phyloP scores from a whole-genome alignment of 306 rosid genomes.

The Rosa rugosa region DNA sequence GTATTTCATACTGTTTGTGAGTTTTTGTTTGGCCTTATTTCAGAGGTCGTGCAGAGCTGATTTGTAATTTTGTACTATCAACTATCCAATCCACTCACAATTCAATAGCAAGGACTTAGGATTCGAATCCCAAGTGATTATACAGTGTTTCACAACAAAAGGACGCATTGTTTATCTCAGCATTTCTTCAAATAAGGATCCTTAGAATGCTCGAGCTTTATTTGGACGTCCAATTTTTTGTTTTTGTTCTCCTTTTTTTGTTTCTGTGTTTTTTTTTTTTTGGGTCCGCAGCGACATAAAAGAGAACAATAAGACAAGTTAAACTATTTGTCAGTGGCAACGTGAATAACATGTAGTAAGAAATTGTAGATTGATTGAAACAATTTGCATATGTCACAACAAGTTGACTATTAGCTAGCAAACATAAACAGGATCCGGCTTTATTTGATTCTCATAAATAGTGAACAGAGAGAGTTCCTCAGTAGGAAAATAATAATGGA shows the following conservation, averaged over 20 bases:
- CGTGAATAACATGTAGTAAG: background rate
- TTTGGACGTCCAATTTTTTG: background rate
- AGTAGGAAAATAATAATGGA: background rate
- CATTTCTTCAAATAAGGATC: background rate
- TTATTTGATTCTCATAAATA: background rate
- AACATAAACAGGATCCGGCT: background rate
- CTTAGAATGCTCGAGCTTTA: background rate
- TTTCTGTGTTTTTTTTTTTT: background rate
- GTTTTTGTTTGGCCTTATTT: background rate
- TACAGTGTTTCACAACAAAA: background rate
- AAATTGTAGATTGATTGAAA: background rate
- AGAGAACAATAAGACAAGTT: background rate
- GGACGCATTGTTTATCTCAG: background rate
- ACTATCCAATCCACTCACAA: background rate
- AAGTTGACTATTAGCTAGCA: background rate
- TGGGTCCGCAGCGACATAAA: background rate
- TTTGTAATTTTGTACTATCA: background rate
- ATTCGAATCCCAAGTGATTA: background rate
- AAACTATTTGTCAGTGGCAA: background rate
- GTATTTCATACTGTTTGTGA: background rate
- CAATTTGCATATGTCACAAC: background rate
- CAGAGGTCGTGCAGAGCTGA: background rate
- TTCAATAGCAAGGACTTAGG: background rate
- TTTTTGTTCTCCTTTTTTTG: background rate
- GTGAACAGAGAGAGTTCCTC: constrained; percentile 8